These are phyloP conservation scores for Phytopythium delawarense DNA, from an alignment of 352 stramenopile species.

Conservation along the genomic window DNA sequence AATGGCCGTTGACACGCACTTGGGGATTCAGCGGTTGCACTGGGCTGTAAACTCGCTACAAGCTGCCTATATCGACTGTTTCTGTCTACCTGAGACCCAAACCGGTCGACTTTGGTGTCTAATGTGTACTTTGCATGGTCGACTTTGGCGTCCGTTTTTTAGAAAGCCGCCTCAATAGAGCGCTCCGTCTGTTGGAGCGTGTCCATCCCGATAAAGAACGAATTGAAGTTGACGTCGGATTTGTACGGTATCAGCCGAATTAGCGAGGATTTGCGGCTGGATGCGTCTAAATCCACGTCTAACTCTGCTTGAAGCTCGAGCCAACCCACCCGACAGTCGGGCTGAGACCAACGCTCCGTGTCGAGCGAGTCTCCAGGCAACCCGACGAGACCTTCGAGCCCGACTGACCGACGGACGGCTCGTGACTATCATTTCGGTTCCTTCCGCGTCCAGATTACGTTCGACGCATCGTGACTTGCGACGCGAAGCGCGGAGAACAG, in stretches of 20 bases:
- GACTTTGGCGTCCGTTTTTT: not conserved
- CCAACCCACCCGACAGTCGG: no score
- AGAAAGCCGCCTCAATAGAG: not conserved
- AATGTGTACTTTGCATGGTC: not conserved
- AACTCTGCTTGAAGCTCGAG: not conserved
- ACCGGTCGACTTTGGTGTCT: not conserved
- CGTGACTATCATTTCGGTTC: conserved; percentile 9
- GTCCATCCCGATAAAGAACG: not conserved
- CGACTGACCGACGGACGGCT: not conserved
- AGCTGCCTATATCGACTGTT: not conserved
- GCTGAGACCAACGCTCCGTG: no score
- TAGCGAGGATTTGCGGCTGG: not conserved
- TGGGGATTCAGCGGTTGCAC: not conserved
- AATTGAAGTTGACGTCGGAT: conserved; percentile 6
- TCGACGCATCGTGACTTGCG: not conserved
- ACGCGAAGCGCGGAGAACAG: not conserved
- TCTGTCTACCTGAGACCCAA: not conserved
- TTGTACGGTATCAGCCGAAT: not conserved
- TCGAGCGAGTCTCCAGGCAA: no score
- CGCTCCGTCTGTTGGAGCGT: not conserved
- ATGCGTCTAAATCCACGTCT: not conserved
- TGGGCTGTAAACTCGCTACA: not conserved
- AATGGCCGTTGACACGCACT: not conserved
- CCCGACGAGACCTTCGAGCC: no score
- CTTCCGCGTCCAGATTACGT: conserved; percentile 7